Base-by-base conservation (phyloP, 2,329 filamentous ascomycete genomes). In the Talaromyces sp. region DNA sequence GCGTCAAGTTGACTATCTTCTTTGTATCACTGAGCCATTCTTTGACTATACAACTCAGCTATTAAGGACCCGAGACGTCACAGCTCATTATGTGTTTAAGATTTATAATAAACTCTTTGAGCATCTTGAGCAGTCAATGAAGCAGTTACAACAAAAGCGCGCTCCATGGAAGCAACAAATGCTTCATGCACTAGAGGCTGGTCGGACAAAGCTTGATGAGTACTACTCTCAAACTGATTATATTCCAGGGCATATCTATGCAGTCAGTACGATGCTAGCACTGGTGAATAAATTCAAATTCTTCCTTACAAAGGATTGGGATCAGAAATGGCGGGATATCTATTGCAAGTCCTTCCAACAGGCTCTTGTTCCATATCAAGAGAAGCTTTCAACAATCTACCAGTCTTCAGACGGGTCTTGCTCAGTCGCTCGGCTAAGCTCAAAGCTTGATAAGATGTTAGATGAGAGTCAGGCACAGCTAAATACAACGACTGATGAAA, bases 21-120 rank as follows among this genome's bases (percentile, higher is more conserved):
- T 68, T 65, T 68, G 13, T 7, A 70, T 71, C 35, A 69, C 57
- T 10, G 10, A 70, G n/a, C 66, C 47, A 9, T 72, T 72, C 60
- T 72, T 67, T 63, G 60, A 57, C 5, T 70, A 66, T 49, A 70
- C 59, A 13, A 59, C 22, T 16, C 0, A 33, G 5, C 45, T 70
- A 14, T 70, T 47, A 61, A 68, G 67, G 45, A 70, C 35, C 16
- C 49, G 33, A 39, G 67, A 70, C 52, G n/a, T 68, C 11, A 70
- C 58, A 47, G 37, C 47, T 1, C 22, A 70, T 50, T 47, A 11
- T 45, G 14, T 71, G 4, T 71, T 68, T 52, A 57, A 52, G 16
- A 70, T 67, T 60, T 71, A 70, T n/a, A 69, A 71, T 24, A 59
- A 49, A 16, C 66, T 70, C 0, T 71, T 71, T 33, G n/a, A 60